These are phyloP conservation scores for Botrytis squamosa DNA, from an alignment of 2,329 filamentous ascomycete genomes.

Conservation along the genomic window DNA sequence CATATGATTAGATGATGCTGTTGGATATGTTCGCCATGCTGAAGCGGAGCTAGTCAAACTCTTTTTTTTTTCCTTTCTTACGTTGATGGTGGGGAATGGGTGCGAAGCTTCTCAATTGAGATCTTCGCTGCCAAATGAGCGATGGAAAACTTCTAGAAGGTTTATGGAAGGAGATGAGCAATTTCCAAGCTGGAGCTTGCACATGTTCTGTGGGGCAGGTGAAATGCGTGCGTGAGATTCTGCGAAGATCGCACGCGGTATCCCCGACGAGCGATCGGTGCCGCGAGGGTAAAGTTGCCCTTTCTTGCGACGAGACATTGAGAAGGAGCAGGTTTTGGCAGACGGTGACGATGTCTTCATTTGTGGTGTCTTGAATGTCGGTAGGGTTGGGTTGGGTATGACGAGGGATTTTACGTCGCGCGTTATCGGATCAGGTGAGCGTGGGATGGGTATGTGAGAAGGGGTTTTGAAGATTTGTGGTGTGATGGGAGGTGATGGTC, in stretches of 20 bases:
- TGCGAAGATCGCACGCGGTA: background rate
- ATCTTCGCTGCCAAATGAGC: background rate
- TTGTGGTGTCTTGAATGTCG: background rate
- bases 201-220: background rate
- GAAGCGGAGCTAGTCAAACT: background rate
- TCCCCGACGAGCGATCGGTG: background rate
- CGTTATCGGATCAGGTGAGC: background rate
- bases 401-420: background rate
- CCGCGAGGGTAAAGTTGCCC: background rate
- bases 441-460: background rate
- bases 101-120: background rate
- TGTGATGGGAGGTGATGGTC: background rate
- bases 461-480: background rate
- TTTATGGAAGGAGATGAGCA: conserved; percentile 18
- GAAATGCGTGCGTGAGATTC: background rate
- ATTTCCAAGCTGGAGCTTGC: conserved; percentile 8
- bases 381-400: background rate
- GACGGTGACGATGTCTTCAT: background rate
- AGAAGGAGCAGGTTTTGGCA: background rate
- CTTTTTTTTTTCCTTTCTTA: background rate
- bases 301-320: background rate
- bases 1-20: background rate
- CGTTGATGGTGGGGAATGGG: background rate
- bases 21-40: background rate
- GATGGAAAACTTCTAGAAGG: background rate